Evolutionary conservation across 2,329 filamentous ascomycete genomes (phyloP).

Genomic region (Sporothrix euskadiensis): DNA sequence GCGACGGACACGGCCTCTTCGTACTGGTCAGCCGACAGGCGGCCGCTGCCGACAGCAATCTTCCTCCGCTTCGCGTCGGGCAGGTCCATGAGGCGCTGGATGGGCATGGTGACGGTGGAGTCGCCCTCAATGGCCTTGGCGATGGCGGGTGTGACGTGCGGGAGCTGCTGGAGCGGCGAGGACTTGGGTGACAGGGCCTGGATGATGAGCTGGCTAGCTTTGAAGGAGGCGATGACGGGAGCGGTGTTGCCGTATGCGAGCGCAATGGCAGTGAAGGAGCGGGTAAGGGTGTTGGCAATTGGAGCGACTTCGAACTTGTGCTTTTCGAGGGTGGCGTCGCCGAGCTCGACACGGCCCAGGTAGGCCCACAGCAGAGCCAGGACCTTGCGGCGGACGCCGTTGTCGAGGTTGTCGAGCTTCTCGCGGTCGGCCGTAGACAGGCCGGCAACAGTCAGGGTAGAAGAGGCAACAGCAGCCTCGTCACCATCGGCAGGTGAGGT

Average conservation of each 20-base stretch:
- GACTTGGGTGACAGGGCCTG: slow-evolving; percentile 82
- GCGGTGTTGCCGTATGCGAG: slow-evolving; percentile 82
- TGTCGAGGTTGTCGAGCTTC: slow-evolving; percentile 77
- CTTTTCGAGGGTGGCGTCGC: slow-evolving; percentile 72
- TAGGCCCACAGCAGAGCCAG: slow-evolving; percentile 94
- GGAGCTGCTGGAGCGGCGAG: slow-evolving; percentile 88
- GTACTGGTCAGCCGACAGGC: slow-evolving; percentile 77
- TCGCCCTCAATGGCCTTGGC: slow-evolving; percentile 71
- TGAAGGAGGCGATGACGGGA: slow-evolving; percentile 80
- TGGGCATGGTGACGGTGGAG: slow-evolving; percentile 70
- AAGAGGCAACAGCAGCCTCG: slow-evolving; percentile 33
- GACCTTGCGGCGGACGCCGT: slow-evolving; percentile 77
- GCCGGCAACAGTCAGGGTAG: slow-evolving; percentile 41
- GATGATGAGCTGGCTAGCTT: slow-evolving; percentile 80
- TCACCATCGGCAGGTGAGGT: background rate
- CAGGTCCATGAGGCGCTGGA: slow-evolving; percentile 87
- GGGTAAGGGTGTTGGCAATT: slow-evolving; percentile 79
- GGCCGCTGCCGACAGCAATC: slow-evolving; percentile 67
- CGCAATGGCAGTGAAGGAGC: slow-evolving; percentile 82
- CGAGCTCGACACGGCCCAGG: slow-evolving; percentile 81
- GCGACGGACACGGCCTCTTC: slow-evolving; percentile 72
- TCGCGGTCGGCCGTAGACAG: slow-evolving; percentile 73
- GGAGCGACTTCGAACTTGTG: slow-evolving; percentile 89
- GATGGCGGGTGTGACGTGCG: slow-evolving; percentile 72
- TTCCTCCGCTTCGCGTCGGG: slow-evolving; percentile 72